phyloP scores from a whole-genome alignment of 352 stramenopile species.

The Pythium rishiriense region DNA sequence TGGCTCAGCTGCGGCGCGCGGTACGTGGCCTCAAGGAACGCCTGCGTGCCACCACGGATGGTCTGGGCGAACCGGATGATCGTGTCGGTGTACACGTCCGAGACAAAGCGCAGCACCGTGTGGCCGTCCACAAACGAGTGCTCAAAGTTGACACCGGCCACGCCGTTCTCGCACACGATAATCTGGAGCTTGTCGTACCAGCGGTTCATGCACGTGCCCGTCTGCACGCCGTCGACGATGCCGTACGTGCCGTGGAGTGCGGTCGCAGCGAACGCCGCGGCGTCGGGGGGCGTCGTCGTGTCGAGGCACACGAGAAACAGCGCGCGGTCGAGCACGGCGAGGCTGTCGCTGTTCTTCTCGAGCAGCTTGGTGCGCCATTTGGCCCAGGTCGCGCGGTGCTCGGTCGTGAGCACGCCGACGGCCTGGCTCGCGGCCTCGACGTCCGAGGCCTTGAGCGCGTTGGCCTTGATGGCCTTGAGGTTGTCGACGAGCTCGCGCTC shows the following conservation, averaged over 20 bases:
- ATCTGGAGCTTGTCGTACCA: conserved; percentile 98
- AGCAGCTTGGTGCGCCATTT: conserved; percentile 80
- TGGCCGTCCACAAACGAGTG: conserved; percentile 97
- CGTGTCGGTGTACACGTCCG: conserved; percentile 90
- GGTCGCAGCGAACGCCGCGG: conserved; percentile 72
- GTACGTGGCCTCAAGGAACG: conserved; percentile 77
- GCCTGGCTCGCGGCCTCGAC: conserved; percentile 62
- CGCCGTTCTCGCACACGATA: conserved; percentile 94
- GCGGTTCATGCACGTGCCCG: conserved; percentile 95
- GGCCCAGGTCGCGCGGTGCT: conserved; percentile 91
- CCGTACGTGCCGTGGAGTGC: conserved; percentile 93
- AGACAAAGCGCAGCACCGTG: conserved; percentile 91
- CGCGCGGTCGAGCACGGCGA: conserved; percentile 89
- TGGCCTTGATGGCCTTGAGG: conserved; percentile 87
- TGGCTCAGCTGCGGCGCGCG: conserved; percentile 59
- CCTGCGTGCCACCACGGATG: conserved; percentile 85
- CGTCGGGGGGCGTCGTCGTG: conserved; percentile 83
- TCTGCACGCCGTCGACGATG: conserved; percentile 68
- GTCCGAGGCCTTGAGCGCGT: conserved; percentile 68
- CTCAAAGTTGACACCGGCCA: conserved; percentile 97
- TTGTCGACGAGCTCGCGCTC: conserved; percentile 91
- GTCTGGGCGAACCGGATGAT: conserved; percentile 93
- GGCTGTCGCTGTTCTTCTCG: conserved; percentile 74
- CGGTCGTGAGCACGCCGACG: conserved; percentile 92
- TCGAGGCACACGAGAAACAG: conserved; percentile 96